Conservation (phyloP, 495 filamentous ascomycete genomes). For the Podospora bellae-mahoneyi region DNA sequence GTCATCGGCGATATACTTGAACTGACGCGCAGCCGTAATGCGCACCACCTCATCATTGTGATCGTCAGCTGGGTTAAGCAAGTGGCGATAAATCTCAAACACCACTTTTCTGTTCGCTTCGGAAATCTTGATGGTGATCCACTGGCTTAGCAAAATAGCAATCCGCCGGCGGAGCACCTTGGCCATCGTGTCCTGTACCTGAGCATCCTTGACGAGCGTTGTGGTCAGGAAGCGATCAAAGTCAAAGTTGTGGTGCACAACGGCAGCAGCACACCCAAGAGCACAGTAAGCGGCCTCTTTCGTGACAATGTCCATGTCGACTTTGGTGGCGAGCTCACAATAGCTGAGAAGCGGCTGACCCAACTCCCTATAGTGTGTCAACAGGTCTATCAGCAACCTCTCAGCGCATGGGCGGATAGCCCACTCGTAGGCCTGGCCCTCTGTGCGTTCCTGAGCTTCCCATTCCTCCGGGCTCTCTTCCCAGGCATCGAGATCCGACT, state of each 20-base stretch:
- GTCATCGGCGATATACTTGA: constrained; percentile 73
- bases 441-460: constrained; percentile 78
- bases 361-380: constrained; percentile 78
- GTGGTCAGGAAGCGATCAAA: constrained; percentile 74
- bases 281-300: constrained; percentile 95
- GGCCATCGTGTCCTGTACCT: constrained; percentile 69
- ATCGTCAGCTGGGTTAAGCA: constrained; percentile 72
- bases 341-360: constrained; percentile 72
- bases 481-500: constrained; percentile 82
- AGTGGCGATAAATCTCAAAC: constrained; percentile 83
- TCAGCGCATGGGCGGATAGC: constrained; percentile 86
- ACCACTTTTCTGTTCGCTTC: constrained; percentile 64
- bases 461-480: constrained; percentile 89
- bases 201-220: constrained; percentile 74
- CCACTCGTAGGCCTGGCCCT: constrained; percentile 80
- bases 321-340: constrained; percentile 69
- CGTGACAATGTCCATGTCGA: constrained; percentile 64
- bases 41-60: constrained; percentile 90
- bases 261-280: constrained; percentile 76
- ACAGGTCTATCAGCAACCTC: constrained; percentile 86
- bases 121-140: constrained; percentile 72
- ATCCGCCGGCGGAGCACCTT: constrained; percentile 86
- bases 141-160: constrained; percentile 82
- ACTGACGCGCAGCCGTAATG: constrained; percentile 81
- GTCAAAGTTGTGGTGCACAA: constrained; percentile 65